phyloP scores from a whole-genome alignment of 176 grass and related monocot genomes.

The Metroxylon sagu region DNA sequence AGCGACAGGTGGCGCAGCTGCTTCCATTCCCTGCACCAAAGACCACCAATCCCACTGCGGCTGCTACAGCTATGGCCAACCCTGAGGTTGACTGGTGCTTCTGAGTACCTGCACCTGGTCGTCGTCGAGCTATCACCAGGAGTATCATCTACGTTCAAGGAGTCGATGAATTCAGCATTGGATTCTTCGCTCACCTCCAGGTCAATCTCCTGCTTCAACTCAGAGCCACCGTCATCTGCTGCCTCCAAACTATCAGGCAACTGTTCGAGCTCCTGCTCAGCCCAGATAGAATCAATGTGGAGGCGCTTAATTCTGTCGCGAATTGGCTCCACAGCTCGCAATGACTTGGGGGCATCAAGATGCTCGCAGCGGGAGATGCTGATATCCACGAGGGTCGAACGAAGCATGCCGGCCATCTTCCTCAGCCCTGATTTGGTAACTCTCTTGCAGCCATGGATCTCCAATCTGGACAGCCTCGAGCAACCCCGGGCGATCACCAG shows the following conservation, averaged over 20 bases:
- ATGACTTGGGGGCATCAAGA: constrained; percentile 42
- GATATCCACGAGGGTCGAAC: constrained; percentile 60
- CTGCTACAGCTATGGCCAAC: background rate
- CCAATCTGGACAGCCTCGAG: constrained; percentile 44
- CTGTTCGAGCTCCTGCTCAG: constrained; percentile 4
- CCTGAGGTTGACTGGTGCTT: background rate
- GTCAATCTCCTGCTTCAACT: constrained; percentile 9
- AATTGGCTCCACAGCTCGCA: constrained; percentile 51
- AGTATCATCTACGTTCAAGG: too few species aligned
- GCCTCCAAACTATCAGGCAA: constrained; percentile 10
- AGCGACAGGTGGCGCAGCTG: constrained; percentile 68
- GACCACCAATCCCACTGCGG: background rate
- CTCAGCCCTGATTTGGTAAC: constrained; percentile 55
- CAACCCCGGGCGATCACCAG: constrained; percentile 64
- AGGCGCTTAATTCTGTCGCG: constrained; percentile 66
- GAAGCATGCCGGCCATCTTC: constrained; percentile 28
- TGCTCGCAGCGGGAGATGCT: constrained; percentile 53
- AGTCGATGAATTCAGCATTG: too few species aligned
- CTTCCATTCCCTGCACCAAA: constrained; percentile 45
- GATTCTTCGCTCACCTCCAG: too few species aligned
- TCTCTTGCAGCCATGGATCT: constrained; percentile 49
- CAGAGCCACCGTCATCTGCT: constrained; percentile 19
- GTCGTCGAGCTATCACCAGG: too few species aligned
- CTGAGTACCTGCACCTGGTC: too few species aligned
- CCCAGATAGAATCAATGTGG: constrained; percentile 74